Percentiles rank a stretch among this genome's conserved stretches.
phyloP scores from a whole-genome alignment of 2,329 filamentous ascomycete genomes.

The Aspergillus sclerotialis region DNA sequence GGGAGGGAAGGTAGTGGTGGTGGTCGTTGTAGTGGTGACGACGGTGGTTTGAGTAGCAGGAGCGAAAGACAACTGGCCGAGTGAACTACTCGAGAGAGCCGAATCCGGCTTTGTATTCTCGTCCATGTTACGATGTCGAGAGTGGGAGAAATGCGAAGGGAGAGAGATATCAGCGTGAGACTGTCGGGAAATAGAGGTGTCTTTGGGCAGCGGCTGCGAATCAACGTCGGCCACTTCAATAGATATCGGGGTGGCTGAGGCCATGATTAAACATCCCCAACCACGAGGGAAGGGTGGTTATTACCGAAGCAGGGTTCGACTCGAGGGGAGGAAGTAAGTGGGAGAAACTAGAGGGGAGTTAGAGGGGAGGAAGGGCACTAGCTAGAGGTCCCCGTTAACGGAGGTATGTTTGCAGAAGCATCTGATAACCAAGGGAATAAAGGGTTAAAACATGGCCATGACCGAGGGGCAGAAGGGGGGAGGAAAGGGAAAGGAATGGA shows the following conservation, averaged over 20 bases:
- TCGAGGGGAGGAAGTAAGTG: conserved; percentile 7
- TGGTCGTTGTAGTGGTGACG: conserved; percentile 87
- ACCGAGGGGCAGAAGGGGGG: conserved; percentile 2
- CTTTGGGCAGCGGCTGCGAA: conserved; percentile 3
- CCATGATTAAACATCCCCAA: conserved; percentile 9
- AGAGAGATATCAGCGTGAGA: conserved; percentile 8
- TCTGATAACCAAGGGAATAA: conserved; percentile 10
- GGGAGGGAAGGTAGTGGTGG: conserved; percentile 74
- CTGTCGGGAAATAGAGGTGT: conserved; percentile 4
- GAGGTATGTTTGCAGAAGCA: conserved; percentile 15
- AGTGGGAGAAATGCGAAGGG: conserved; percentile 6
- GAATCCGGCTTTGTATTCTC: conserved; percentile 14
- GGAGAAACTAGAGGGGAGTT: conserved; percentile 11
- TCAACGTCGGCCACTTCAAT: conserved; percentile 7
- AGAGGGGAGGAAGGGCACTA: too few species aligned
- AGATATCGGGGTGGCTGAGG: conserved; percentile 8
- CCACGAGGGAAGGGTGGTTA: conserved; percentile 8
- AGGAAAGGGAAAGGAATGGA: conserved; percentile 4
- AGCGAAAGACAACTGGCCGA: conserved; percentile 56
- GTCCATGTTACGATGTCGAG: conserved; percentile 21
- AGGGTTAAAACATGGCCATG: conserved; percentile 14
- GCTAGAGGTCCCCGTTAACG: conserved; percentile 12
- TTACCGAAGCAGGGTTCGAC: conserved; percentile 9
- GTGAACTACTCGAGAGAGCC: conserved; percentile 29
- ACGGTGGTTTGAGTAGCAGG: conserved; percentile 59